Conservation (phyloP, 345 rosid genomes). For the Moricandia moricandioides region DNA sequence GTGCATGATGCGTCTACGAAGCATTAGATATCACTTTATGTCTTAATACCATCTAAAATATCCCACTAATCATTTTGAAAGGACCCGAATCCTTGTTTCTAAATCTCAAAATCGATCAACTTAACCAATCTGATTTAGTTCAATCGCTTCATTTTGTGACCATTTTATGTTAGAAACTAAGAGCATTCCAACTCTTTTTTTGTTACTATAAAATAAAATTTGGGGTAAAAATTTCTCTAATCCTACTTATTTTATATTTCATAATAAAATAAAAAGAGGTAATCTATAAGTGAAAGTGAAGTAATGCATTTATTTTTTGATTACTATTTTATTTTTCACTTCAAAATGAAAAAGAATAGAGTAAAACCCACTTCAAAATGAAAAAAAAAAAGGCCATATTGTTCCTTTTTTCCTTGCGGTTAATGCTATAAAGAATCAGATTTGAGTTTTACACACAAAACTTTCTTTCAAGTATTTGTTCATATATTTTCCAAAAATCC, state of each 20-base stretch:
- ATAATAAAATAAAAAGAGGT: too few species aligned
- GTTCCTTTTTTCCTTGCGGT: background rate
- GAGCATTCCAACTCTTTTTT: too few species aligned
- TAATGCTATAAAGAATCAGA: background rate
- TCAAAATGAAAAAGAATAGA: too few species aligned
- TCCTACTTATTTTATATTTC: too few species aligned
- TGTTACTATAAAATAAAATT: too few species aligned
- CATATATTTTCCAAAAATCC: background rate
- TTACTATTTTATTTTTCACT: too few species aligned
- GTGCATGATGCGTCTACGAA: background rate
- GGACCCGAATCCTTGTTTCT: background rate
- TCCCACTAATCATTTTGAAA: background rate
- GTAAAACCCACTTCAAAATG: too few species aligned
- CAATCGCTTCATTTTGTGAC: background rate
- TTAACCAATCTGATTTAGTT: background rate
- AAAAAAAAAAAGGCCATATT: background rate
- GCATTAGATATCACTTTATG: background rate
- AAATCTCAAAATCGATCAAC: background rate
- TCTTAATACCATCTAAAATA: background rate
- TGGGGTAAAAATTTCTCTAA: too few species aligned
- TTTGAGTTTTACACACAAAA: background rate
- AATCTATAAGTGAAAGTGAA: too few species aligned
- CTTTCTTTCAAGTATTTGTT: background rate
- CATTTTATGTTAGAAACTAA: background rate
- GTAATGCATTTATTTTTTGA: too few species aligned